These are phyloP conservation scores for Xylaria arbuscula DNA, from an alignment of 2,329 filamentous ascomycete genomes.

Conservation along the genomic window DNA sequence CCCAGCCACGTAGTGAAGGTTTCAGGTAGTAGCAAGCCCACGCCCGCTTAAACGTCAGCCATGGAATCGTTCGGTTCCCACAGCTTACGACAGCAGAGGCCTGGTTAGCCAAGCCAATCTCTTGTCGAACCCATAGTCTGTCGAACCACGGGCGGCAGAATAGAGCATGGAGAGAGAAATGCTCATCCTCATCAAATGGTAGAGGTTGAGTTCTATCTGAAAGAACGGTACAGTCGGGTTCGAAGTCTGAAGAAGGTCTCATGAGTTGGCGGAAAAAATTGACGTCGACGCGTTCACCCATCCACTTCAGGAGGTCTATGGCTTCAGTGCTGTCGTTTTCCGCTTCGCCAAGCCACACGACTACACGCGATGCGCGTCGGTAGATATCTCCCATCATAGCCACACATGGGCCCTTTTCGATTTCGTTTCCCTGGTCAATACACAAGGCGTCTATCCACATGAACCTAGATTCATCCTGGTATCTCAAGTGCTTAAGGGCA, in stretches of 20 bases:
- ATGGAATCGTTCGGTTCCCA: too few relatives aligned
- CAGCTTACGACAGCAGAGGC: too few relatives aligned
- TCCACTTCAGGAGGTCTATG: conserved; percentile 16
- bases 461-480: conserved; percentile 8
- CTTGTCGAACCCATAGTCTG: conserved; percentile 40
- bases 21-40: too few relatives aligned
- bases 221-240: not conserved
- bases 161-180: conserved; percentile 6
- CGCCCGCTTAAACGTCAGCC: too few relatives aligned
- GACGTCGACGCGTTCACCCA: not conserved
- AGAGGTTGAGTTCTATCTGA: not conserved
- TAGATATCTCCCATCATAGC: conserved; percentile 43
- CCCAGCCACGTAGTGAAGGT: too few relatives aligned
- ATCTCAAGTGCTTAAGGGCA: conserved; percentile 31
- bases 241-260: not conserved
- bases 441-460: conserved; percentile 36
- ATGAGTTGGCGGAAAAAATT: not conserved
- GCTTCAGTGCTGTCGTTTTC: conserved; percentile 33
- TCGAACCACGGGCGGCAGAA: conserved; percentile 35
- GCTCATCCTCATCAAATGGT: not conserved
- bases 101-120: conserved; percentile 19
- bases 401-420: conserved; percentile 39
- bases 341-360: conserved; percentile 42
- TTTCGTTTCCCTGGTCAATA: conserved; percentile 36
- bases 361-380: conserved; percentile 33